Evolutionary conservation across 768 basidiomycete genomes (phyloP).

Genomic region (Filobasidium floriforme): DNA sequence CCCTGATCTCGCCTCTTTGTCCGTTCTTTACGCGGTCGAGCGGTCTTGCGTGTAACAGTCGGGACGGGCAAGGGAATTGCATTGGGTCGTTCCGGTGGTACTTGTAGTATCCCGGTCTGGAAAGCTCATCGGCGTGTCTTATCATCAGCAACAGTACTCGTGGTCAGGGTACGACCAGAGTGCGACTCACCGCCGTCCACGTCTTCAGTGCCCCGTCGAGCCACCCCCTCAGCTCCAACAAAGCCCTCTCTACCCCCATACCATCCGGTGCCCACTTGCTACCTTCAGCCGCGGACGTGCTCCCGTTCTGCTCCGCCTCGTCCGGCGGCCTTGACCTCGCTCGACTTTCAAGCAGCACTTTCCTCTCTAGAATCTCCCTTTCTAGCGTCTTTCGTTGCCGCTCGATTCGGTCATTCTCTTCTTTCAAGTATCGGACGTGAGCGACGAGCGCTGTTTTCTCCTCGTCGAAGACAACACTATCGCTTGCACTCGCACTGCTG

Average conservation of each 20-base stretch:
- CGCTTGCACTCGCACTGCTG: background rate
- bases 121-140: background rate
- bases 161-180: background rate
- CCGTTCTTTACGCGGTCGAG: background rate
- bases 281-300: background rate
- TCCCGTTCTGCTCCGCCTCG: slow-evolving; percentile 7
- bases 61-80: background rate
- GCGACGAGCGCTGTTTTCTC: slow-evolving; percentile 22
- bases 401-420: slow-evolving; percentile 27
- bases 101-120: background rate
- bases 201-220: slow-evolving; percentile 33
- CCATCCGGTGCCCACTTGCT: slow-evolving; percentile 8
- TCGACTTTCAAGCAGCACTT: slow-evolving; percentile 9
- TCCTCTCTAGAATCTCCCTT: slow-evolving; percentile 16
- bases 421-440: slow-evolving; percentile 26
- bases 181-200: slow-evolving; percentile 31
- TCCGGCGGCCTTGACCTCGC: background rate
- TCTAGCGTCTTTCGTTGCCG: slow-evolving; percentile 20
- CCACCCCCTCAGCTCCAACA: slow-evolving; percentile 39
- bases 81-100: background rate
- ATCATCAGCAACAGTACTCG: background rate
- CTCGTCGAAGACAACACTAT: background rate
- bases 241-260: slow-evolving; percentile 29
- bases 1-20: background rate
- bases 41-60: background rate